Conservation (phyloP, 2,329 filamentous ascomycete genomes). For the Fusarium sp. region DNA sequence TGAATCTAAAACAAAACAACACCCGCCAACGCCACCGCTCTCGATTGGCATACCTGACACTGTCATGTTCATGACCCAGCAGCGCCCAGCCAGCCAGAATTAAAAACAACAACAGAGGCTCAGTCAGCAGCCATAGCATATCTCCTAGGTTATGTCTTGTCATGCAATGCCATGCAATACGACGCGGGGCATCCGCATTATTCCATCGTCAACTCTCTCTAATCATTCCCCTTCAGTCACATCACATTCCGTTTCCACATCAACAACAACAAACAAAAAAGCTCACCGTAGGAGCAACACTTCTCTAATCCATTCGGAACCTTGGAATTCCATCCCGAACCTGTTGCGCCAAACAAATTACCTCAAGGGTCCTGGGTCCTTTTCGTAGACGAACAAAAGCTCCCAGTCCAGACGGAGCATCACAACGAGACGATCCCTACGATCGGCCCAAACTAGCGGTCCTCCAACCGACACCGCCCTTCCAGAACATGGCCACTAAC, state of each 20-base stretch:
- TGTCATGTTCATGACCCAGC: conserved; percentile 5
- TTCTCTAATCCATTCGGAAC: conserved; percentile 13
- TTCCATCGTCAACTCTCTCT: conserved; percentile 8
- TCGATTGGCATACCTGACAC: conserved; percentile 30
- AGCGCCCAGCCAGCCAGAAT: conserved; percentile 11
- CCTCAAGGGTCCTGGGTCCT: conserved; percentile 11
- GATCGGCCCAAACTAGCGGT: conserved; percentile 24
- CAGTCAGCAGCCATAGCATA: background rate
- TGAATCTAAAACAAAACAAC: conserved; percentile 40
- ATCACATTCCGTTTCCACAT: conserved; percentile 40
- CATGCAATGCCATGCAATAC: conserved; percentile 13
- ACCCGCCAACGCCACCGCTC: conserved; percentile 30
- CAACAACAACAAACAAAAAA: conserved; percentile 19
- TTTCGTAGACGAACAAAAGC: background rate
- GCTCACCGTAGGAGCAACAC: conserved; percentile 12
- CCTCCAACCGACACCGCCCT: conserved; percentile 35
- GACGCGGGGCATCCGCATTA: conserved; percentile 15
- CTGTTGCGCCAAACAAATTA: conserved; percentile 9
- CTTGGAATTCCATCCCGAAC: conserved; percentile 3
- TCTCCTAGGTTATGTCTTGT: background rate
- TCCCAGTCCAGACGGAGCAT: conserved; percentile 6
- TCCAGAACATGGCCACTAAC: conserved; percentile 33
- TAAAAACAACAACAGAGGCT: conserved; percentile 14
- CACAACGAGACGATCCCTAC: conserved; percentile 26
- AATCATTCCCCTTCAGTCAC: conserved; percentile 22